Conservation (phyloP, 2,329 filamentous ascomycete genomes). For the Ceratocystis ficicola region DNA sequence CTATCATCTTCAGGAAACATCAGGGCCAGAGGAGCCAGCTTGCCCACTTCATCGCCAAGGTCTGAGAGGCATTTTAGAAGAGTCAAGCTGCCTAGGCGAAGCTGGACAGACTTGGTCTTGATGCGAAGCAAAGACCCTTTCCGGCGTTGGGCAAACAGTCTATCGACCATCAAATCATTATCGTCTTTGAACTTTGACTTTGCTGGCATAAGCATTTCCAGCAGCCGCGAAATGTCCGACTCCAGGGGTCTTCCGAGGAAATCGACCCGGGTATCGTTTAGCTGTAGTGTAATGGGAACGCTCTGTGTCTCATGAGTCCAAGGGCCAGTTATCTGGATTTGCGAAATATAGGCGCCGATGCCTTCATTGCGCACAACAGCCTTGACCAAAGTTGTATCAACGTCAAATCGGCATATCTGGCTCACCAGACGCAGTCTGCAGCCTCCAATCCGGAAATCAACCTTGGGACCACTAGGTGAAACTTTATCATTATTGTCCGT, state of each 20-base stretch:
- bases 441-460: conserved; percentile 66
- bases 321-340: conserved; percentile 63
- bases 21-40: conserved; percentile 77
- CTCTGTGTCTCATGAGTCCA: conserved; percentile 34
- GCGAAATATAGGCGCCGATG: conserved; percentile 60
- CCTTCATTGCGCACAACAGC: conserved; percentile 62
- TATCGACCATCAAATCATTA: conserved; percentile 91
- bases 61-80: conserved; percentile 56
- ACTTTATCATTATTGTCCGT: conserved; percentile 37
- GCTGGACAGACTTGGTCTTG: conserved; percentile 51
- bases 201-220: conserved; percentile 81
- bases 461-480: conserved; percentile 40
- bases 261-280: conserved; percentile 57
- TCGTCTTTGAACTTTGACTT: conserved; percentile 80
- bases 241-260: conserved; percentile 64
- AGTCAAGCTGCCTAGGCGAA: conserved; percentile 49
- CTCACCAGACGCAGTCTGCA: conserved; percentile 65
- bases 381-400: conserved; percentile 74
- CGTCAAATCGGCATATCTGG: conserved; percentile 57
- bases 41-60: conserved; percentile 66
- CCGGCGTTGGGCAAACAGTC: conserved; percentile 68
- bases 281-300: conserved; percentile 49
- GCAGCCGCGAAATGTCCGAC: conserved; percentile 64
- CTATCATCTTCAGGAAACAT: conserved; percentile 93
- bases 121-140: conserved; percentile 74